phyloP scores from a whole-genome alignment of 805 yeast genomes.

The Cyberlindnera lachancei region DNA sequence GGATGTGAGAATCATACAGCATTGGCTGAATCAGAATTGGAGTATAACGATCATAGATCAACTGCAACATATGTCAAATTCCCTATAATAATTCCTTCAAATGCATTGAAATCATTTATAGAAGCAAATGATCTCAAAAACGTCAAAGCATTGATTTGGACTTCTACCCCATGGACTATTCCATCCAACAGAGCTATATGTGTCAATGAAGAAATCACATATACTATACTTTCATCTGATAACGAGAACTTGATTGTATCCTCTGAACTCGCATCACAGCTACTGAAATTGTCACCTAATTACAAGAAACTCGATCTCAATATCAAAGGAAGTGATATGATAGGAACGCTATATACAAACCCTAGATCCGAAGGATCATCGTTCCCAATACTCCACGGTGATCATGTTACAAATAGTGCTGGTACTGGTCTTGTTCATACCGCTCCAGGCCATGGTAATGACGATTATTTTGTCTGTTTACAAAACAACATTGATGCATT shows the following conservation, averaged over 20 bases:
- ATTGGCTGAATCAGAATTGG: constrained; percentile 92
- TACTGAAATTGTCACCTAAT: constrained; percentile 27
- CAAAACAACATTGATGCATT: constrained; percentile 46
- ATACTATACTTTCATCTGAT: constrained; percentile 39
- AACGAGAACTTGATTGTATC: constrained; percentile 52
- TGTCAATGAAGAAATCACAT: constrained; percentile 49
- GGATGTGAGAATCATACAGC: constrained; percentile 93
- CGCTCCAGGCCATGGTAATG: constrained; percentile 97
- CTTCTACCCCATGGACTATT: constrained; percentile 98
- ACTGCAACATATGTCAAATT: constrained; percentile 64
- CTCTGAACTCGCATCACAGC: constrained; percentile 33
- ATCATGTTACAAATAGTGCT: constrained; percentile 68
- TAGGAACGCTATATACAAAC: constrained; percentile 42
- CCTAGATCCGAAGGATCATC: constrained; percentile 36
- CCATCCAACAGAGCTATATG: constrained; percentile 83
- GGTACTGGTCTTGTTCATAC: constrained; percentile 97
- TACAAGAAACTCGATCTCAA: constrained; percentile 12
- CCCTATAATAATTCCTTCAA: constrained; percentile 35
- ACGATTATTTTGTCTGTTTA: constrained; percentile 73
- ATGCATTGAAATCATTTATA: constrained; percentile 6
- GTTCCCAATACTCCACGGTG: constrained; percentile 67
- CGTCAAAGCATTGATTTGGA: constrained; percentile 66
- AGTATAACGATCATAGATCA: constrained; percentile 73
- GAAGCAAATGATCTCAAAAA: constrained; percentile 6
- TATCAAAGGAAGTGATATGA: constrained; percentile 37